Evolutionary conservation across 2,329 filamentous ascomycete species (phyloP).

Genomic region (Aureobasidium musti): DNA sequence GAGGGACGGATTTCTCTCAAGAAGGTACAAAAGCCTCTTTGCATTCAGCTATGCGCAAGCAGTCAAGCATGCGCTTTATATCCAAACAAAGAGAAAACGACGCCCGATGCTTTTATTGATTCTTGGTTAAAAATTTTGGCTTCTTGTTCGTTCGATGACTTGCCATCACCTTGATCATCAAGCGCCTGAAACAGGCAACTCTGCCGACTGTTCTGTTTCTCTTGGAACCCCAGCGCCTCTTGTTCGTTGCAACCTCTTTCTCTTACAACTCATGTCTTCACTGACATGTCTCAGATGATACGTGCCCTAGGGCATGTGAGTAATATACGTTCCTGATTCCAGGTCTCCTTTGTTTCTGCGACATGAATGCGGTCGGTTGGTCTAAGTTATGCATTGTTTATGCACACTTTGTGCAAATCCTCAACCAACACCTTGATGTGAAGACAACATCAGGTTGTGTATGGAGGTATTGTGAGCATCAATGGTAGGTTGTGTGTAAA

Average conservation of each 20-base stretch:
- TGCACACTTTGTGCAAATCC: not conserved
- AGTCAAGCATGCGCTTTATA: conserved; percentile 28
- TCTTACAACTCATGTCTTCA: no score
- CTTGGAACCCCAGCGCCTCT: not conserved
- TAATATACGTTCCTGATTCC: not conserved
- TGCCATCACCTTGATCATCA: conserved; percentile 29
- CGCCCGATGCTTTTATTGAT: not conserved
- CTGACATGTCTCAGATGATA: not conserved
- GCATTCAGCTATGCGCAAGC: conserved; percentile 33
- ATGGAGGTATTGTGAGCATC: not conserved
- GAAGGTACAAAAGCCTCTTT: conserved; percentile 28
- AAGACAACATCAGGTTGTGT: not conserved
- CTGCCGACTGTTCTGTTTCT: conserved; percentile 3
- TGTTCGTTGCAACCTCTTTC: not conserved
- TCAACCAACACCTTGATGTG: not conserved
- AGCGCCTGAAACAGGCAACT: conserved; percentile 16
- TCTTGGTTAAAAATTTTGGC: conserved; percentile 15
- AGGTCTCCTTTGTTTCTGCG: not conserved
- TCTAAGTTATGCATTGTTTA: not conserved
- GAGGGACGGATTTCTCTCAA: conserved; percentile 29
- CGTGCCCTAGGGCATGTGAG: no score
- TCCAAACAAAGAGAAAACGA: not conserved
- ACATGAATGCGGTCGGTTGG: not conserved
- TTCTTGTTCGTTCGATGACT: conserved; percentile 27
- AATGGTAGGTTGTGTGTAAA: not conserved